Conservation (phyloP, 768 basidiomycete genomes). For the Nidularia sp. region DNA sequence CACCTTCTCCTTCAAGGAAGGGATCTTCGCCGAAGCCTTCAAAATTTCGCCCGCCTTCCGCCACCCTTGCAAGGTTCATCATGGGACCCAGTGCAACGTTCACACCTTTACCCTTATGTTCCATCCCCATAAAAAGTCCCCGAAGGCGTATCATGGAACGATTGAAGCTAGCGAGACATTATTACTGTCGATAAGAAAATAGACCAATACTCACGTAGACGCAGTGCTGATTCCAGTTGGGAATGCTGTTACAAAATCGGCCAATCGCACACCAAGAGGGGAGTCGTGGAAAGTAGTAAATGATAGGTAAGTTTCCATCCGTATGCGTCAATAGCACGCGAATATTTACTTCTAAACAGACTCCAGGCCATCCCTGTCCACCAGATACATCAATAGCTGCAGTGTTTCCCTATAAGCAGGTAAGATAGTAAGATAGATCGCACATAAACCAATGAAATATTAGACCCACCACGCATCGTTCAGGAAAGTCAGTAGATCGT, state of each 20-base stretch:
- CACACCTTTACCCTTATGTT: slow-evolving; percentile 59
- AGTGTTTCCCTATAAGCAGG: neutral
- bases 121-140: slow-evolving; percentile 53
- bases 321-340: slow-evolving; percentile 48
- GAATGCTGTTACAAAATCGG: slow-evolving; percentile 44
- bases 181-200: slow-evolving; percentile 34
- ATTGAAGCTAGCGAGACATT: slow-evolving; percentile 51
- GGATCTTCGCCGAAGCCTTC: slow-evolving; percentile 56
- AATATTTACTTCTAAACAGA: slow-evolving; percentile 39
- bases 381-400: neutral
- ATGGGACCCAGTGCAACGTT: slow-evolving; percentile 49
- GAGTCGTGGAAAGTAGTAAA: slow-evolving; percentile 21
- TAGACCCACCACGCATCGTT: neutral
- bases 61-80: slow-evolving; percentile 44
- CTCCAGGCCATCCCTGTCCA: slow-evolving; percentile 42
- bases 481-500: neutral
- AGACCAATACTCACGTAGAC: neutral
- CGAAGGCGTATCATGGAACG: slow-evolving; percentile 52
- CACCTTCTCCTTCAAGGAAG: slow-evolving; percentile 47
- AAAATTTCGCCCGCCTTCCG: slow-evolving; percentile 49
- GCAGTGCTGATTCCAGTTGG: slow-evolving; percentile 32
- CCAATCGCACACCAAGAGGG: slow-evolving; percentile 46
- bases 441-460: slow-evolving; percentile 34
- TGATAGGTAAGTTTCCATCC: slow-evolving; percentile 18
- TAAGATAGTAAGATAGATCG: slow-evolving; percentile 42